These are phyloP conservation scores for Artemisia tridentata DNA, from an alignment of 129 eudicot species.

Conservation along the genomic window DNA sequence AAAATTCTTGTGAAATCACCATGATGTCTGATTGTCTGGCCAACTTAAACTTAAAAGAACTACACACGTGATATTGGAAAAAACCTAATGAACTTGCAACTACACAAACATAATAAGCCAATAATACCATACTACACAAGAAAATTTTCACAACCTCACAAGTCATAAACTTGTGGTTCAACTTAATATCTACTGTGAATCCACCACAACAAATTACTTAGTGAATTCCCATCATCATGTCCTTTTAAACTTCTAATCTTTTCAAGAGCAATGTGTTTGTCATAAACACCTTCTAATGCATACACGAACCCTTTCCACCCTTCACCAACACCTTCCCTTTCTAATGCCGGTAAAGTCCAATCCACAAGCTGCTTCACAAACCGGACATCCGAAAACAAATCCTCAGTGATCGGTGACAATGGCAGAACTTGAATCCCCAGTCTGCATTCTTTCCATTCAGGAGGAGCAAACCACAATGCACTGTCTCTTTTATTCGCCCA, in stretches of 20 bases:
- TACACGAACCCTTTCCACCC: slow-evolving; percentile 91
- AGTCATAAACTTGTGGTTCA: slow-evolving; percentile 23
- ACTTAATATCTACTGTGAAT: slow-evolving; percentile 52
- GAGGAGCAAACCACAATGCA: slow-evolving; percentile 86
- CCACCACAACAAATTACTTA: slow-evolving; percentile 88
- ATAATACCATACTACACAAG: no score
- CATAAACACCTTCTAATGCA: slow-evolving; percentile 77
- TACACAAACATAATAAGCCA: no score
- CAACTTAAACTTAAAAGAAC: no score
- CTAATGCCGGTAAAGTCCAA: slow-evolving; percentile 67
- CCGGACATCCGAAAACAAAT: slow-evolving; percentile 55
- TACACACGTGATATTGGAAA: no score
- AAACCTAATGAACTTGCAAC: no score
- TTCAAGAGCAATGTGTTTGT: slow-evolving; percentile 46
- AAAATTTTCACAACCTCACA: slow-evolving; percentile 27
- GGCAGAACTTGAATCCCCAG: slow-evolving; percentile 84
- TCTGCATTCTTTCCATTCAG: slow-evolving; percentile 72
- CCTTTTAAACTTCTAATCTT: slow-evolving; percentile 55
- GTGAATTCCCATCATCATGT: slow-evolving; percentile 83
- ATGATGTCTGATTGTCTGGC: no score
- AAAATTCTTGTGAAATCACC: no score
- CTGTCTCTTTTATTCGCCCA: slow-evolving; percentile 87
- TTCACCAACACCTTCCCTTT: slow-evolving; percentile 78
- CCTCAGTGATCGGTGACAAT: slow-evolving; percentile 64
- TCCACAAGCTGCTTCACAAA: slow-evolving; percentile 56